These are phyloP conservation scores for Acarospora socialis DNA, from an alignment of 2,329 filamentous ascomycete species.

Conservation along the genomic window DNA sequence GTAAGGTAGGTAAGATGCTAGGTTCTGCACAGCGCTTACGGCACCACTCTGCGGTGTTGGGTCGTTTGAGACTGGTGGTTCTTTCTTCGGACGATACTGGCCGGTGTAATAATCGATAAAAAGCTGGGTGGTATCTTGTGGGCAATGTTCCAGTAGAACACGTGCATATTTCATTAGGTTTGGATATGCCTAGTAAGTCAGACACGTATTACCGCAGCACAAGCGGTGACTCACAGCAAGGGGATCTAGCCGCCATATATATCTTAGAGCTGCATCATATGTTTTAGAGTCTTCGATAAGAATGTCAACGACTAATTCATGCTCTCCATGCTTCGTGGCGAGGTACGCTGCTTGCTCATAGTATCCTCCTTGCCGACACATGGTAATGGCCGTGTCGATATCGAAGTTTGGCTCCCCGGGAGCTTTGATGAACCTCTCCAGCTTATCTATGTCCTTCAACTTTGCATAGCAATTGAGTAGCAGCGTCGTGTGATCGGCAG, in stretches of 20 bases:
- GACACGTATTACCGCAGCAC: constrained; percentile 19
- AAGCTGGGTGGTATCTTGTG: constrained; percentile 64
- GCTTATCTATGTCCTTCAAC: constrained; percentile 88
- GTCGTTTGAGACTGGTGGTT: constrained; percentile 39
- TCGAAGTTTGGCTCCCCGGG: constrained; percentile 93
- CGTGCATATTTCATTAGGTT: constrained; percentile 93
- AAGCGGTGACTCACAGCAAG: constrained; percentile 43
- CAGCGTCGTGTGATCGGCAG: constrained; percentile 86
- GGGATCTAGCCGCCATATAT: constrained; percentile 78
- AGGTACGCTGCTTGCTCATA: constrained; percentile 93
- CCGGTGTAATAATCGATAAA: constrained; percentile 95
- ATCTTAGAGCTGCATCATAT: constrained; percentile 76
- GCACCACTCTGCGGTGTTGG: constrained; percentile 40
- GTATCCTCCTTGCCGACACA: constrained; percentile 95
- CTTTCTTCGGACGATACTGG: constrained; percentile 59
- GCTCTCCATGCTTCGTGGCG: constrained; percentile 85
- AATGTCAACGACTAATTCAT: constrained; percentile 87
- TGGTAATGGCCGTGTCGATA: constrained; percentile 87
- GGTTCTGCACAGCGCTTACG: constrained; percentile 68
- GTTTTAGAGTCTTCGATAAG: constrained; percentile 89
- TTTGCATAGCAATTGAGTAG: constrained; percentile 96
- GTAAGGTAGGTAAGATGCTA: constrained; percentile 71
- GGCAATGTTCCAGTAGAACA: constrained; percentile 76
- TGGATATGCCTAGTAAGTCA: constrained; percentile 75
- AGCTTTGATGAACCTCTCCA: constrained; percentile 93